These are phyloP conservation scores for Elsinoe batatas DNA, from an alignment of 2,329 filamentous ascomycete species.

Conservation along the genomic window DNA sequence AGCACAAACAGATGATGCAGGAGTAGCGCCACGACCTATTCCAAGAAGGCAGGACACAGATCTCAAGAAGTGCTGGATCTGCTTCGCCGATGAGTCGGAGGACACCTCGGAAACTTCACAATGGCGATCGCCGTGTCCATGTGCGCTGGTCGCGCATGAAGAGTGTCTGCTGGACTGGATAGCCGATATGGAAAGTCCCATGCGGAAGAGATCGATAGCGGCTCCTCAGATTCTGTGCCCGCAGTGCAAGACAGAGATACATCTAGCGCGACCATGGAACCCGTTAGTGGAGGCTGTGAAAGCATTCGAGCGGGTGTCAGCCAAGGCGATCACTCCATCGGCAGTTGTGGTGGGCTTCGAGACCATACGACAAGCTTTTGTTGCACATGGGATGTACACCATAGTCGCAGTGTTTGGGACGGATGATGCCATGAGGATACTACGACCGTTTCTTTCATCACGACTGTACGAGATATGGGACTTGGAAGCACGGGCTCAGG, in stretches of 20 bases:
- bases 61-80: constrained; percentile 56
- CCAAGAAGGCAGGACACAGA: constrained; percentile 25
- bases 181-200: constrained; percentile 67
- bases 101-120: constrained; percentile 49
- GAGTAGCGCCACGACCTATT: background rate
- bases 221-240: constrained; percentile 66
- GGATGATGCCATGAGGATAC: constrained; percentile 48
- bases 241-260: constrained; percentile 77
- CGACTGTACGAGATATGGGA: constrained; percentile 28
- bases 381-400: constrained; percentile 51
- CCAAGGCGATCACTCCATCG: constrained; percentile 53
- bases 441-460: constrained; percentile 31
- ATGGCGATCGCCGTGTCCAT: constrained; percentile 87
- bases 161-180: constrained; percentile 86
- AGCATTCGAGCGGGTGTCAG: constrained; percentile 46
- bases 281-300: constrained; percentile 59
- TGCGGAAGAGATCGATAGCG: constrained; percentile 35
- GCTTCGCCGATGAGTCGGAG: constrained; percentile 56
- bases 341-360: constrained; percentile 34
- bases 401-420: constrained; percentile 57
- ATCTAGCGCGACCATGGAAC: constrained; percentile 64
- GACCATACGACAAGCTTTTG: constrained; percentile 34
- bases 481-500: constrained; percentile 20
- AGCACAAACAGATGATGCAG: background rate
- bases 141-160: constrained; percentile 84